Conservation (phyloP, 2,329 filamentous ascomycete species). For the Epichloe aotearoae region DNA sequence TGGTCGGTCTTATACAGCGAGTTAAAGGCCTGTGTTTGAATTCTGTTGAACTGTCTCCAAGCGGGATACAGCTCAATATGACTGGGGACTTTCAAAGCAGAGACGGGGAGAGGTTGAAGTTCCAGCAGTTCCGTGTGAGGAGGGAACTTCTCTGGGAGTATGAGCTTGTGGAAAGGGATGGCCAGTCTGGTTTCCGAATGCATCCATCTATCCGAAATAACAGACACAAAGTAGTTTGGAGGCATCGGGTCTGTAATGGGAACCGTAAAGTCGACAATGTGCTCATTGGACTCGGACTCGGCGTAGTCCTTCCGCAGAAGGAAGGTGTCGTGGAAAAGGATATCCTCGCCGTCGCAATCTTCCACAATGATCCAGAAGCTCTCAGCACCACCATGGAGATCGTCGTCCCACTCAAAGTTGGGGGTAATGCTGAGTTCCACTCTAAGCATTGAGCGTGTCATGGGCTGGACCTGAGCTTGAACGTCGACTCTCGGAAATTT, state of each 20-base stretch:
- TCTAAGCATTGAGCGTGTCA: conserved; percentile 85
- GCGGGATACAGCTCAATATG: conserved; percentile 70
- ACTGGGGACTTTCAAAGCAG: conserved; percentile 75
- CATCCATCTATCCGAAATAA: conserved; percentile 96
- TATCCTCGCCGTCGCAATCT: conserved; percentile 93
- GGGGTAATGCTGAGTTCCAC: conserved; percentile 85
- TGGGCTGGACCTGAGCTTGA: conserved; percentile 84
- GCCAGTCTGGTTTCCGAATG: conserved; percentile 88
- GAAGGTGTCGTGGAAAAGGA: conserved; percentile 90
- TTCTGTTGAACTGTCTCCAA: conserved; percentile 87
- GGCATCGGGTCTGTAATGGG: conserved; percentile 96
- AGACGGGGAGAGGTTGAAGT: conserved; percentile 78
- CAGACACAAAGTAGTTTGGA: conserved; percentile 94
- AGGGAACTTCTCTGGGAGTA: conserved; percentile 89
- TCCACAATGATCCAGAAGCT: conserved; percentile 96
- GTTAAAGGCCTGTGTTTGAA: conserved; percentile 96
- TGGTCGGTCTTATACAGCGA: conserved; percentile 83
- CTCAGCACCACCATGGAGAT: conserved; percentile 75
- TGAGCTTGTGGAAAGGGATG: conserved; percentile 88
- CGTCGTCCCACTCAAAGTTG: conserved; percentile 91
- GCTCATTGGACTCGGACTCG: conserved; percentile 73
- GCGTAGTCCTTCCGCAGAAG: conserved; percentile 84
- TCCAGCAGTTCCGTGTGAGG: conserved; percentile 86
- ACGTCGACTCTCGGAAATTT: conserved; percentile 92
- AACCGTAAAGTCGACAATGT: conserved; percentile 90